Percentiles rank a stretch among this genome's conserved stretches.
Evolutionary conservation across 2,329 filamentous ascomycete species (phyloP).

Genomic region (Penicillium carneum): DNA sequence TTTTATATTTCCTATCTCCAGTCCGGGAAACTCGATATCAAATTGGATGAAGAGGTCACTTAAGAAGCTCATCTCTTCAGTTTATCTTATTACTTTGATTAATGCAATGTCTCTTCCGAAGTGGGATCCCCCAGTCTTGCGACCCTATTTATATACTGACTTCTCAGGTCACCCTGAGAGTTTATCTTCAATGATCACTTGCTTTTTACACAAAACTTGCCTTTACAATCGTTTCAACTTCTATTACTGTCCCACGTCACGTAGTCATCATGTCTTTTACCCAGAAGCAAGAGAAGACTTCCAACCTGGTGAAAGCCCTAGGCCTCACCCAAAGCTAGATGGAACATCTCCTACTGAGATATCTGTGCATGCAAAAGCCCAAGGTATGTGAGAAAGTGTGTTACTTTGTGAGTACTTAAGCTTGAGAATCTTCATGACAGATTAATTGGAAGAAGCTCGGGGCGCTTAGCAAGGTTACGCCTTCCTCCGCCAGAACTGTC

Average conservation of each 20-base stretch:
- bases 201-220: not conserved
- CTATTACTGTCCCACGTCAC: no score
- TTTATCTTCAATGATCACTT: not conserved
- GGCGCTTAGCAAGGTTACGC: not conserved
- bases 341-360: not conserved
- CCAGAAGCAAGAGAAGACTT: not conserved
- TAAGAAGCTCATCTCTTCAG: no score
- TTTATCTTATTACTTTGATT: no score
- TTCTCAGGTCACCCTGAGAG: not conserved
- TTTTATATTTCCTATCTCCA: no score
- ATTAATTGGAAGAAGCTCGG: not conserved
- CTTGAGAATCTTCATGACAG: not conserved
- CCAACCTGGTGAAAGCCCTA: not conserved
- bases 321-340: not conserved
- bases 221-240: not conserved
- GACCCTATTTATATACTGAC: not conserved
- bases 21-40: no score
- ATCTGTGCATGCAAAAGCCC: not conserved
- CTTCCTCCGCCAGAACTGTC: not conserved
- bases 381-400: not conserved
- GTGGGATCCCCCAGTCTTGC: not conserved
- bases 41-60: no score
- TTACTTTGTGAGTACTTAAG: not conserved
- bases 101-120: not conserved
- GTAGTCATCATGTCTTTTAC: not conserved